Base-by-base conservation (phyloP, 805 yeast genomes). In the Maudiozyma turicensis region DNA sequence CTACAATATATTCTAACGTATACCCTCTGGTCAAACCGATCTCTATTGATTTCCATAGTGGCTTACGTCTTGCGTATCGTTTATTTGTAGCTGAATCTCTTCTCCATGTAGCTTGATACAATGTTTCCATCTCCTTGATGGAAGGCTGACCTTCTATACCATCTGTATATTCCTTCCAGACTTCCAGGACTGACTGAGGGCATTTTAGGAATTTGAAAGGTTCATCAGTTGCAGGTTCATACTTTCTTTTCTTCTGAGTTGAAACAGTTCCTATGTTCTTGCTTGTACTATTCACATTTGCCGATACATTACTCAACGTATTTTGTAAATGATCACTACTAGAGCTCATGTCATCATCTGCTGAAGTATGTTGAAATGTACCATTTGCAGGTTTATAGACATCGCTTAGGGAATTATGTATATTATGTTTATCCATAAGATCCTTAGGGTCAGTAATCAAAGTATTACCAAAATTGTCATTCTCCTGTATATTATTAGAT, bases 81-180 rank as follows among this genome's bases (percentile, higher is more conserved):
- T 79, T 73, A 48, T 74, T 72, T 32, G 75, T 75, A 0, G 81
- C 80, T 8, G 75, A 70, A 45, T 70, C 80, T 45, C 76, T 66
- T 58, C 83, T 69, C 84, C 84, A 78, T 35, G 74, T 72, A 1
- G 80, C 72, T 46, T 73, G 74, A 53, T 71, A 78, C 51, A 73
- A 69, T 6, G 58, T 49, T 55, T 78, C 82, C 60, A 78, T 61
- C 10, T 72, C 64, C 51, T 71, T 72, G 38, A 78, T 69, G 3
- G 82, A 75, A 0, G 81, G 81, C 54, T 77, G 78, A 3, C 72
- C 76, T 47, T 73, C 69, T 6, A 74, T 52, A 0, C 82, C 82
- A 48, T 72, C 71, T 5, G 75, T 71, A 51, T 77, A 78, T 58
- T 78, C 83, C 53, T 71, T 69, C 83, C 83, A 78, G 15, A 78